Conservation (phyloP, 805 yeast genomes). For the Spathaspora passalidarum region DNA sequence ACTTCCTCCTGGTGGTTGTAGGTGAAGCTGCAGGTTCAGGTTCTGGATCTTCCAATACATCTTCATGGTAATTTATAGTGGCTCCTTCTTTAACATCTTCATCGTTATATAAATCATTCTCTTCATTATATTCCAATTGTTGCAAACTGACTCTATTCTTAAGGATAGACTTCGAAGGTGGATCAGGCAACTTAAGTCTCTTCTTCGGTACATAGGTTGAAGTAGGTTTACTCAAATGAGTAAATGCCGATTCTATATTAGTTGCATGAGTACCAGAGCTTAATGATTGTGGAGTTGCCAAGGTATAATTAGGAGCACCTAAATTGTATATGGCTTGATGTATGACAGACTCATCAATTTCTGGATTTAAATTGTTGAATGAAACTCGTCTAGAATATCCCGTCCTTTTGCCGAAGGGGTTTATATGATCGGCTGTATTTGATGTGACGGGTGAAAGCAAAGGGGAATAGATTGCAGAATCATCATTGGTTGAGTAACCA, state of each 20-base stretch:
- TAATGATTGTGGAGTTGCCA: slow-evolving; percentile 1
- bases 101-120: slow-evolving; percentile 2
- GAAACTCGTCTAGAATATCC: slow-evolving; percentile 37
- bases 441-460: neutral
- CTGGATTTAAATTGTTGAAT: slow-evolving; percentile 40
- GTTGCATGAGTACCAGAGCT: neutral
- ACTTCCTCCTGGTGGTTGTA: slow-evolving; percentile 33
- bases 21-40: neutral
- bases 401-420: neutral
- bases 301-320: neutral
- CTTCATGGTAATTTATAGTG: slow-evolving; percentile 18
- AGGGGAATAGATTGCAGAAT: neutral
- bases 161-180: slow-evolving; percentile 39
- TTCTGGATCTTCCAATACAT: slow-evolving; percentile 4
- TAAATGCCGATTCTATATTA: neutral
- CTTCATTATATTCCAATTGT: slow-evolving; percentile 17
- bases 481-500: neutral
- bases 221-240: neutral
- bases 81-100: slow-evolving; percentile 9
- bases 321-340: slow-evolving; percentile 5
- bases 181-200: slow-evolving; percentile 17
- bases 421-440: neutral
- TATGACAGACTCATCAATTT: slow-evolving; percentile 5
- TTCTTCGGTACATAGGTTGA: slow-evolving; percentile 9
- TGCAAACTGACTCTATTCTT: slow-evolving; percentile 32